Percentiles rank a stretch among this genome's conserved stretches.
Conservation (phyloP, 768 basidiomycete genomes). For the Hygrocybe coccinea region DNA sequence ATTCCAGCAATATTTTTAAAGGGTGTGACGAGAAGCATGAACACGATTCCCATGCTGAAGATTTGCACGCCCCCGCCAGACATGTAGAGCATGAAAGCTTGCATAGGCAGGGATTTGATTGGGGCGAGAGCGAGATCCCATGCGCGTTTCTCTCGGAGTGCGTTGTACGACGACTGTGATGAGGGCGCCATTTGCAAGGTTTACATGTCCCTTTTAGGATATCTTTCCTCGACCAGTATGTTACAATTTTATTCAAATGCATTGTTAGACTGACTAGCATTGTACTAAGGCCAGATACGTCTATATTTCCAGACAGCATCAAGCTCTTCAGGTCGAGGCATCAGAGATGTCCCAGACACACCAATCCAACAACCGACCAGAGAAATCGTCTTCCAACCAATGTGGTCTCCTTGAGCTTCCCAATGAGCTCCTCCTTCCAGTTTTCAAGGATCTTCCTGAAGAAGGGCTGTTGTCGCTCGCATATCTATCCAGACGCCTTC, state of each 20-base stretch:
- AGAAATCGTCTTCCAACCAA: neutral
- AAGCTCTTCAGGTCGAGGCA: too few species aligned
- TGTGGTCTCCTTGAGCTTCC: constrained; percentile 18
- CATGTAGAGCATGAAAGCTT: constrained; percentile 98
- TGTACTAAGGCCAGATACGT: too few species aligned
- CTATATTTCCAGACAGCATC: too few species aligned
- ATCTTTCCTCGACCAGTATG: too few species aligned
- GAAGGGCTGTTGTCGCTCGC: constrained; percentile 19
- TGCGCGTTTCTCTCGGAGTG: constrained; percentile 71
- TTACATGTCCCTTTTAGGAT: too few species aligned
- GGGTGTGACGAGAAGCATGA: constrained; percentile 84
- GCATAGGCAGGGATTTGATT: constrained; percentile 91
- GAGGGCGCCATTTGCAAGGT: constrained; percentile 31
- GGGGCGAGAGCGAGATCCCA: constrained; percentile 83
- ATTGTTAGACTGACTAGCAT: too few species aligned
- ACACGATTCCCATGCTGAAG: constrained; percentile 94
- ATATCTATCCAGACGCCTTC: constrained; percentile 21
- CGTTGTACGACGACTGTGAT: constrained; percentile 55
- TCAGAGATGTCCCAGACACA: too few species aligned
- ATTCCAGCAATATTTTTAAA: constrained; percentile 80
- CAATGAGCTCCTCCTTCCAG: constrained; percentile 24
- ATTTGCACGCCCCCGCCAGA: constrained; percentile 94
- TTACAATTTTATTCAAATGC: too few species aligned
- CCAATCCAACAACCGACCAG: too few species aligned
- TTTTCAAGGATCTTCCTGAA: constrained; percentile 16